phyloP scores from a whole-genome alignment of 768 basidiomycete genomes.

The Pisolithus sp. region DNA sequence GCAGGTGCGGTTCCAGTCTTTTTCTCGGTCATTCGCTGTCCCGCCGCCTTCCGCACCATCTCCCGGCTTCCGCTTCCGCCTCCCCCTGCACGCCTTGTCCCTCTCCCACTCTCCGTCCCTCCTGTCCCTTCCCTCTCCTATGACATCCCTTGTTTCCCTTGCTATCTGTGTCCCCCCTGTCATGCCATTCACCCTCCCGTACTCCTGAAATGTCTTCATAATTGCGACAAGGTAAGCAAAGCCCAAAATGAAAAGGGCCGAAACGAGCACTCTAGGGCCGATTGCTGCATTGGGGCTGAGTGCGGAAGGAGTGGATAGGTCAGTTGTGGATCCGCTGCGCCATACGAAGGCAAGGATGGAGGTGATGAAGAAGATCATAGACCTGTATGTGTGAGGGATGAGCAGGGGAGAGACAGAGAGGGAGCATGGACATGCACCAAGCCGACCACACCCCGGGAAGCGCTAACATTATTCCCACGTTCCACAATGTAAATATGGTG shows the following conservation, averaged over 20 bases:
- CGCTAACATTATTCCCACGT: constrained; percentile 63
- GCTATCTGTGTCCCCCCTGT: not conserved
- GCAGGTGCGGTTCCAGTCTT: no score
- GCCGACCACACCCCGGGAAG: constrained; percentile 68
- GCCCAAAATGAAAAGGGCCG: constrained; percentile 49
- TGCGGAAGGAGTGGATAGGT: constrained; percentile 29
- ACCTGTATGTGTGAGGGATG: constrained; percentile 32
- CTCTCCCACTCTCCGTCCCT: no score
- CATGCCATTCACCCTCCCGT: constrained; percentile 31
- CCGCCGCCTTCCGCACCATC: no score
- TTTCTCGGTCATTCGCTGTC: no score
- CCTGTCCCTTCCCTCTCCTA: no score
- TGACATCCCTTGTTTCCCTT: no score
- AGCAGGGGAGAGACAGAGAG: not conserved
- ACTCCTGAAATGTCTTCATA: constrained; percentile 53
- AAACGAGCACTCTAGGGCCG: constrained; percentile 50
- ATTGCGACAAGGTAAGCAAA: constrained; percentile 57
- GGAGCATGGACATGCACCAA: constrained; percentile 36
- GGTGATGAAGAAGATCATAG: constrained; percentile 59
- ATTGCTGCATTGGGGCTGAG: constrained; percentile 37
- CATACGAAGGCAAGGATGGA: constrained; percentile 64
- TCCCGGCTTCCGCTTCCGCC: no score
- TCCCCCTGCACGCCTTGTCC: no score
- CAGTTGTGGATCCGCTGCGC: constrained; percentile 48
- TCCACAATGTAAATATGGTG: constrained; percentile 48